A percentile compares a stretch with the other conserved stretches of the same genome.
phyloP scores from a whole-genome alignment of 306 rosid genomes.

The Senna tora region DNA sequence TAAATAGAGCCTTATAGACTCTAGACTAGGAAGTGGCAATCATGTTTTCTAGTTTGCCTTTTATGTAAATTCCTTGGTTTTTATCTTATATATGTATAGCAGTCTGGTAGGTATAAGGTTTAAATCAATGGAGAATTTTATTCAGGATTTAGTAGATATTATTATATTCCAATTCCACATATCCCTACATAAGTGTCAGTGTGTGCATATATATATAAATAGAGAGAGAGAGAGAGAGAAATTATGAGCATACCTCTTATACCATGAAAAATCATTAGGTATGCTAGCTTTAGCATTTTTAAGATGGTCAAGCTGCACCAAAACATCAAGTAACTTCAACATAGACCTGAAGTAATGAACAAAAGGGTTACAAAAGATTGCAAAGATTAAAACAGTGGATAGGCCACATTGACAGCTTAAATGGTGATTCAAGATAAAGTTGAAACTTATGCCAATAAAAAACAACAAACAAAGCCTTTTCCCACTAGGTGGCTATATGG shows the following conservation, averaged over 20 bases:
- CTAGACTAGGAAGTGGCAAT: background rate
- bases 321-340: slow-evolving; percentile 91
- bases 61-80: background rate
- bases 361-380: slow-evolving; percentile 29
- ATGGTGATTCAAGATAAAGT: slow-evolving; percentile 12
- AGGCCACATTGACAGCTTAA: slow-evolving; percentile 1
- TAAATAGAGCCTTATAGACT: background rate
- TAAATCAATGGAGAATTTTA: background rate
- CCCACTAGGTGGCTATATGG: too few relatives aligned
- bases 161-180: background rate
- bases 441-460: slow-evolving; percentile 4
- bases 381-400: background rate
- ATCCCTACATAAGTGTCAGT: too few relatives aligned
- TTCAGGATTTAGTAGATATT: background rate
- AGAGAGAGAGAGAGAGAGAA: background rate
- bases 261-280: slow-evolving; percentile 99
- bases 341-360: slow-evolving; percentile 72
- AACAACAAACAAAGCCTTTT: too few relatives aligned
- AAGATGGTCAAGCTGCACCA: slow-evolving; percentile 98
- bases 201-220: too few relatives aligned
- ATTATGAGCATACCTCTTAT: slow-evolving; percentile 69
- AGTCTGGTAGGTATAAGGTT: background rate
- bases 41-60: slow-evolving; percentile 7
- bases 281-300: slow-evolving; percentile 99
- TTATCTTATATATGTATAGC: background rate